These are phyloP conservation scores for Rhizopogon roseolus DNA, from an alignment of 768 basidiomycete genomes.

Conservation along the genomic window DNA sequence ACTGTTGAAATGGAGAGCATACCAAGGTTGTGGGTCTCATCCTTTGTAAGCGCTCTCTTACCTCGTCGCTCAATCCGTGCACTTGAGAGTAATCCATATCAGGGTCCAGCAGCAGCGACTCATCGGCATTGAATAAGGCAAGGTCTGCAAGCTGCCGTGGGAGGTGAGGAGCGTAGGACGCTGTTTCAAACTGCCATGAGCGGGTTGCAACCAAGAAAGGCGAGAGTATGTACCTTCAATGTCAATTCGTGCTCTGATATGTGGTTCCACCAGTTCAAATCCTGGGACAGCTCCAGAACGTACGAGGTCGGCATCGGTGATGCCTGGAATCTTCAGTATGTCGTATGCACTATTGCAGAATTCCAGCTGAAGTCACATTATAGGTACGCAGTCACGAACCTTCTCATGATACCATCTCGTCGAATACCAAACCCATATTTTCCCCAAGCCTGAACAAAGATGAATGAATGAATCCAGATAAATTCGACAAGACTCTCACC, in stretches of 20 bases:
- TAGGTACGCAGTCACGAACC: constrained; percentile 22
- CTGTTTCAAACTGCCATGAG: constrained; percentile 28
- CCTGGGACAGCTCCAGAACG: constrained; percentile 35
- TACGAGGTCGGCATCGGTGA: constrained; percentile 40
- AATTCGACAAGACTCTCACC: constrained; percentile 19
- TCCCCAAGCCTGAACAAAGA: constrained; percentile 33
- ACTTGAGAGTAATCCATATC: constrained; percentile 65
- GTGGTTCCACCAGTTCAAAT: constrained; percentile 44
- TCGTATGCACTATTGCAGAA: constrained; percentile 59
- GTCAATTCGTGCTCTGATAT: constrained; percentile 54
- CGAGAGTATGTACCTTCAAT: constrained; percentile 57
- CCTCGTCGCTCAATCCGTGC: constrained; percentile 70
- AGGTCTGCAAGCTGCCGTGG: constrained; percentile 74
- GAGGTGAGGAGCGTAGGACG: constrained; percentile 58
- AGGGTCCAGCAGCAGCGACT: constrained; percentile 63
- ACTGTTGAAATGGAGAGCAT: constrained; percentile 10
- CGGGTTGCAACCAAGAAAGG: neutral
- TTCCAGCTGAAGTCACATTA: neutral
- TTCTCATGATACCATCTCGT: constrained; percentile 39
- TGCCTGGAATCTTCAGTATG: constrained; percentile 55
- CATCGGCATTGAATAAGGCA: constrained; percentile 69
- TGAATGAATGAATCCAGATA: neutral
- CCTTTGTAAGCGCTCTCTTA: constrained; percentile 55
- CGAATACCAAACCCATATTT: constrained; percentile 35
- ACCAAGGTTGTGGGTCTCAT: constrained; percentile 71